phyloP scores from a whole-genome alignment of 1,284 basidiomycete genomes.

The Apiotrichum montevideense region DNA sequence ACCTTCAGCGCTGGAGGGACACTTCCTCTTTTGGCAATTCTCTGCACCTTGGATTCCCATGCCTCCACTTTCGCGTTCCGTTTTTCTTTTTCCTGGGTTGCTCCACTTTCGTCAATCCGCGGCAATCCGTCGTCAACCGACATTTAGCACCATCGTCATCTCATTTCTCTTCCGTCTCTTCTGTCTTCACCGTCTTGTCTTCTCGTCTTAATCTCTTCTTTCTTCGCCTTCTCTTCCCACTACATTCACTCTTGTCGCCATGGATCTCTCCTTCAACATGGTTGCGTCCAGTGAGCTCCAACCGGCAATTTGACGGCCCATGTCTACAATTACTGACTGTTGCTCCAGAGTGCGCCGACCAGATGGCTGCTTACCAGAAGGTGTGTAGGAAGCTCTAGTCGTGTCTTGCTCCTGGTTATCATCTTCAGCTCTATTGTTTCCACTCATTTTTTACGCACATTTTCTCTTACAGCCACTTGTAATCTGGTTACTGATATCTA shows the following conservation, averaged over 20 bases:
- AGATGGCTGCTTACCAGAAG: conserved; percentile 44
- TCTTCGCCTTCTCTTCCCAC: too few relatives aligned
- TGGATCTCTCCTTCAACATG: conserved; percentile 45
- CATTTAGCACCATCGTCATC: too few relatives aligned
- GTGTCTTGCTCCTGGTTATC: too few relatives aligned
- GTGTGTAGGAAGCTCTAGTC: conserved; percentile 10
- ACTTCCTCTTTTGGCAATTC: not conserved
- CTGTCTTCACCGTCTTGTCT: not conserved
- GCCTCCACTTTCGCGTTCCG: too few relatives aligned
- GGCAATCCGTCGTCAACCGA: too few relatives aligned
- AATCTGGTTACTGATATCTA: conserved; percentile 10
- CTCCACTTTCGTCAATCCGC: too few relatives aligned
- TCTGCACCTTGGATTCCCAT: not conserved
- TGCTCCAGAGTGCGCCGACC: conserved; percentile 37
- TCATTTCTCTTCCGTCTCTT: too few relatives aligned
- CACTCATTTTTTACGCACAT: too few relatives aligned
- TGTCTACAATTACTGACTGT: not conserved
- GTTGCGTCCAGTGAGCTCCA: conserved; percentile 42
- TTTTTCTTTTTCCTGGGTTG: too few relatives aligned
- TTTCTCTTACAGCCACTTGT: not conserved
- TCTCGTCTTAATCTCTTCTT: not conserved
- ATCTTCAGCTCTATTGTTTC: too few relatives aligned
- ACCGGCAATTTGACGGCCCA: not conserved
- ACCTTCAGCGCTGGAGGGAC: not conserved
- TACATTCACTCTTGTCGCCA: conserved; percentile 12